A percentile compares a stretch with the other conserved stretches of the same genome.
phyloP scores from a whole-genome alignment of 345 rosid species.

The Gossypium herbaceum region DNA sequence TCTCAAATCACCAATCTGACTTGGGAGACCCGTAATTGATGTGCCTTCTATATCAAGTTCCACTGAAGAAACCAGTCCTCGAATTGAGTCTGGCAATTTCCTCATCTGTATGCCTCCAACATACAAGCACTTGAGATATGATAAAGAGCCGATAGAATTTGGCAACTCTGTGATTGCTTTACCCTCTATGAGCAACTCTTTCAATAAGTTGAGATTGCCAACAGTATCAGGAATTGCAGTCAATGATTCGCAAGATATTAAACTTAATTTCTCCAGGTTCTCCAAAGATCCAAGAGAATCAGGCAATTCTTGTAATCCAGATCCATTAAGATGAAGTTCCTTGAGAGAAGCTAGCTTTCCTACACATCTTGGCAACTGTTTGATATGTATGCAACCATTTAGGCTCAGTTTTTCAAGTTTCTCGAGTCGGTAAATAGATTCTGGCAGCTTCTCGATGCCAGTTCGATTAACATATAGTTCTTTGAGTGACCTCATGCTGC shows the following conservation, averaged over 20 bases:
- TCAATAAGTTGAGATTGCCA: slow-evolving; percentile 35
- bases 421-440: slow-evolving; percentile 34
- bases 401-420: slow-evolving; percentile 47
- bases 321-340: slow-evolving; percentile 29
- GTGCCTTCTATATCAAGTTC: slow-evolving; percentile 23
- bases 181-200: slow-evolving; percentile 8
- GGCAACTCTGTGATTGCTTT: slow-evolving; percentile 37
- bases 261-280: slow-evolving; percentile 37
- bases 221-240: slow-evolving; percentile 34
- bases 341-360: slow-evolving; percentile 38
- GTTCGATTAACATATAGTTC: slow-evolving; percentile 44
- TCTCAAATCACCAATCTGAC: slow-evolving; percentile 37
- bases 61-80: slow-evolving; percentile 33
- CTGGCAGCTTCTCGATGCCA: slow-evolving; percentile 36
- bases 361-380: slow-evolving; percentile 30
- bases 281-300: slow-evolving; percentile 29
- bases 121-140: slow-evolving; percentile 28
- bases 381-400: slow-evolving; percentile 21
- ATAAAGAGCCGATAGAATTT: slow-evolving; percentile 36
- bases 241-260: slow-evolving; percentile 29
- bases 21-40: slow-evolving; percentile 32
- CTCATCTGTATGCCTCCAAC: slow-evolving; percentile 23
- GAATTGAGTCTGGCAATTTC: slow-evolving; percentile 44
- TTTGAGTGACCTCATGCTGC: slow-evolving; percentile 42
- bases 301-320: slow-evolving; percentile 39